These are phyloP conservation scores for Adansonia grandidieri DNA, from an alignment of 441 rosid genomes.

Conservation along the genomic window DNA sequence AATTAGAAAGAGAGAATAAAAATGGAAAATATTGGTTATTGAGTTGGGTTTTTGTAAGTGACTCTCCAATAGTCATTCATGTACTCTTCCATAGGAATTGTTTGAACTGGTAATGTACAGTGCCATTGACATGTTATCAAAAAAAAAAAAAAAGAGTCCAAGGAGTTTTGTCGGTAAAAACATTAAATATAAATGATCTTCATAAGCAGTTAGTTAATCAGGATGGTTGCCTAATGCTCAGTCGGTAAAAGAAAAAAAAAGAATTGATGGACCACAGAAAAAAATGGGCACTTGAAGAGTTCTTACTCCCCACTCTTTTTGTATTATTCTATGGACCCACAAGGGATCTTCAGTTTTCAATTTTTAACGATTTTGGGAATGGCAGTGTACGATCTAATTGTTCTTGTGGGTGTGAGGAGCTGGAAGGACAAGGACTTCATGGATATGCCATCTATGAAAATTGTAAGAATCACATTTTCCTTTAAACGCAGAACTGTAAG, in stretches of 20 bases:
- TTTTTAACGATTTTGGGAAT: background rate
- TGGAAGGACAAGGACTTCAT: slow-evolving; percentile 4
- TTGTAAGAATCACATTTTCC: background rate
- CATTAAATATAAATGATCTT: slow-evolving; percentile 28
- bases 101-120: slow-evolving; percentile 22
- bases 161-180: slow-evolving; percentile 27
- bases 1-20: background rate
- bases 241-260: slow-evolving; percentile 13
- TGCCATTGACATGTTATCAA: slow-evolving; percentile 32
- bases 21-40: too few relatives aligned
- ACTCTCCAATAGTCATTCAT: background rate
- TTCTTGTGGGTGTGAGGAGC: background rate
- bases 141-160: slow-evolving; percentile 21
- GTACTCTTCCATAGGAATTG: slow-evolving; percentile 16
- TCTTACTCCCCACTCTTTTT: slow-evolving; percentile 29
- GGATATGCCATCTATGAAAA: background rate
- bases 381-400: background rate
- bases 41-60: too few relatives aligned
- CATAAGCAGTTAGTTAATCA: slow-evolving; percentile 34
- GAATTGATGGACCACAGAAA: slow-evolving; percentile 29
- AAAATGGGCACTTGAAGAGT: slow-evolving; percentile 29
- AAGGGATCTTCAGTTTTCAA: background rate
- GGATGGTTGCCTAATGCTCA: slow-evolving; percentile 35
- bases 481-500: background rate
- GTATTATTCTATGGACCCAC: slow-evolving; percentile 43